These are phyloP conservation scores for Scenedesmus sp. DNA, from an alignment of 163 green algal species.

Conservation along the genomic window DNA sequence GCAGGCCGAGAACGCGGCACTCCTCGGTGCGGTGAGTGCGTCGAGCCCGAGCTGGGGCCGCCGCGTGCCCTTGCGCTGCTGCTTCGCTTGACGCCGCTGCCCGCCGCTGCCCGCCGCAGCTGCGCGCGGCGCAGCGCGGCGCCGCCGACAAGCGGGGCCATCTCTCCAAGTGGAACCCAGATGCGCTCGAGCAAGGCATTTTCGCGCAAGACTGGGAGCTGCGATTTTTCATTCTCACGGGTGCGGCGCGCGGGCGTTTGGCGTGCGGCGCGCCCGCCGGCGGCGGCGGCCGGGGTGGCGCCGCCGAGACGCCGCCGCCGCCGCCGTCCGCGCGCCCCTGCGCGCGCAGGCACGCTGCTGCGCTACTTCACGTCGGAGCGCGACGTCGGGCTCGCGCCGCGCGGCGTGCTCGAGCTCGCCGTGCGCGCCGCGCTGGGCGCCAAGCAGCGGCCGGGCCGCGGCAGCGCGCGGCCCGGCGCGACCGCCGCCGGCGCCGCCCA, in stretches of 20 bases:
- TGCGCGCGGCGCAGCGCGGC: constrained; percentile 15
- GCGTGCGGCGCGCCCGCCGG: background rate
- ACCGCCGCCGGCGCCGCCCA: background rate
- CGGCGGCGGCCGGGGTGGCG: too few species aligned
- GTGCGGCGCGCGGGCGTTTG: background rate
- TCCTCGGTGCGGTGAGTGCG: constrained; percentile 26
- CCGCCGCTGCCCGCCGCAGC: background rate
- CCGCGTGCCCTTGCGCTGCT: too few species aligned
- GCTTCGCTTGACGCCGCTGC: too few species aligned
- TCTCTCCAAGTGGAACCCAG: constrained; percentile 35
- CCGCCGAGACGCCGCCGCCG: too few species aligned
- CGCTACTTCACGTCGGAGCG: constrained; percentile 39
- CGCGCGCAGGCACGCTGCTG: constrained; percentile 29
- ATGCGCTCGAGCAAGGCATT: constrained; percentile 36
- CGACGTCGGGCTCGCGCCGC: constrained; percentile 14
- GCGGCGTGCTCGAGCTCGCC: constrained; percentile 28
- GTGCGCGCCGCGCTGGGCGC: background rate
- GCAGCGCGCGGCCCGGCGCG: background rate
- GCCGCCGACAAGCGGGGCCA: constrained; percentile 18
- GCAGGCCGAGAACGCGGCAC: constrained; percentile 26
- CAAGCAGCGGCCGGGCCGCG: background rate
- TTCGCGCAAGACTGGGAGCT: constrained; percentile 48
- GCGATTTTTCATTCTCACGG: constrained; percentile 38
- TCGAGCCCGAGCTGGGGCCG: background rate
- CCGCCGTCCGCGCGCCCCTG: background rate